Evolutionary conservation across 495 filamentous ascomycete genomes (phyloP).

Genomic region (Lasiosphaeria hispida): DNA sequence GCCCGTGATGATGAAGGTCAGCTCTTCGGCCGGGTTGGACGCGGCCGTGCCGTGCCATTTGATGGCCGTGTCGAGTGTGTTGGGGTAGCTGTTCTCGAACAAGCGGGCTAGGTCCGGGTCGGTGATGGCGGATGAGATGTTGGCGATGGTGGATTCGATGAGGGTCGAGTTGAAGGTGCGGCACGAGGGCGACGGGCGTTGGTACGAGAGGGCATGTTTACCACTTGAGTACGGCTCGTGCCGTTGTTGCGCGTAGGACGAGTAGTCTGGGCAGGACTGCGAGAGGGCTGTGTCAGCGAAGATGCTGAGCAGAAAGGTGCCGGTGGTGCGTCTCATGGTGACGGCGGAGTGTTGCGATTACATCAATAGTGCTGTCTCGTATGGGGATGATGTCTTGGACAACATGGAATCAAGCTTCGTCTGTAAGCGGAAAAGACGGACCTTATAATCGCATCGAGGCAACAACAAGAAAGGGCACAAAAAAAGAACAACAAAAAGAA

Average conservation of each 20-base stretch:
- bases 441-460: too few relatives aligned
- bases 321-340: too few relatives aligned
- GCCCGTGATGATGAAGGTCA: constrained; percentile 48
- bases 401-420: too few relatives aligned
- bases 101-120: constrained; percentile 66
- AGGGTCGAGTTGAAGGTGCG: constrained; percentile 58
- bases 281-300: background rate
- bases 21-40: constrained; percentile 43
- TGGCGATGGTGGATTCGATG: constrained; percentile 53
- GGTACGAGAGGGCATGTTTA: constrained; percentile 49
- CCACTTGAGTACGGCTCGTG: constrained; percentile 49
- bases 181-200: constrained; percentile 55
- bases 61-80: constrained; percentile 67
- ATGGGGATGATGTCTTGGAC: too few relatives aligned
- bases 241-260: constrained; percentile 40
- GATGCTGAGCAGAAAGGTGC: background rate
- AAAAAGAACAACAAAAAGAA: too few relatives aligned
- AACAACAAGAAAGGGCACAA: too few relatives aligned
- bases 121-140: constrained; percentile 48
- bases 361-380: too few relatives aligned
- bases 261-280: constrained; percentile 52
- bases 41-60: constrained; percentile 58
- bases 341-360: too few relatives aligned
- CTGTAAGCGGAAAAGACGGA: too few relatives aligned
- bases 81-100: constrained; percentile 64